Evolutionary conservation across 2,329 filamentous ascomycete species (phyloP), one percentile per base, ranked within the genome.

Genomic region (Apiospora rasikravindrae): DNA sequence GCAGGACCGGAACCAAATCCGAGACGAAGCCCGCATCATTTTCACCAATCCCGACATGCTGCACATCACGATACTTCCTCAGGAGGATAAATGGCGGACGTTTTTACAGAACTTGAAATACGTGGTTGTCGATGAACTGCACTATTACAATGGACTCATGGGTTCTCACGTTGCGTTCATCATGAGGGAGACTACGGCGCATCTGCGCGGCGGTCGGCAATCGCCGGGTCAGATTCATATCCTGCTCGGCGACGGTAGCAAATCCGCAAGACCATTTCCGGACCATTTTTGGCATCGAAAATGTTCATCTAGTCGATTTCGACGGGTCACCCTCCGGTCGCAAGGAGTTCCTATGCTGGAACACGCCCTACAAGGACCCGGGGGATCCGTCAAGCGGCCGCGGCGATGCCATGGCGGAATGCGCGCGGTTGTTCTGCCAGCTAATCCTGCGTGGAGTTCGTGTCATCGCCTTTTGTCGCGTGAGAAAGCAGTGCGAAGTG

Each of bases 21-120:
- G 96, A 7, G 95, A 98, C 51, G 91, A 97, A 82, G 96, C 93
- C 0, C 89, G 94, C 33, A 94, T 98, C 74, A 96, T 99, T 69
- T 98, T 99, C 78, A 99, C 96, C 0, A 99, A 99, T 77, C 96
- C 96, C 0, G 96, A 99, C 78, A 99, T 98, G 95, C 87, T 99
- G 47, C 96, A 99, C 77, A 90, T 98, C 45, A 97, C 94, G 0
- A 97, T 99, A 37, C 83, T 99, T 4, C 96, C 96, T 0, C 94
- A 98, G 78, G 96, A 99, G 83, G 92, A 94, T 74, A 89, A 89
- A 42, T 99, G 96, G 96, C 89, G 95, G 67, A 90, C 89, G 0
- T 98, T 98, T 76, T 82, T 99, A n/a, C 90, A 94, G 80, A 95
- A 98, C 75, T 84, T 99, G 19, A 93, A 92, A 75, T 98, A 93